Conservation (phyloP, 202 grass and related monocot genomes). For the Schoenoplectus triqueter region DNA sequence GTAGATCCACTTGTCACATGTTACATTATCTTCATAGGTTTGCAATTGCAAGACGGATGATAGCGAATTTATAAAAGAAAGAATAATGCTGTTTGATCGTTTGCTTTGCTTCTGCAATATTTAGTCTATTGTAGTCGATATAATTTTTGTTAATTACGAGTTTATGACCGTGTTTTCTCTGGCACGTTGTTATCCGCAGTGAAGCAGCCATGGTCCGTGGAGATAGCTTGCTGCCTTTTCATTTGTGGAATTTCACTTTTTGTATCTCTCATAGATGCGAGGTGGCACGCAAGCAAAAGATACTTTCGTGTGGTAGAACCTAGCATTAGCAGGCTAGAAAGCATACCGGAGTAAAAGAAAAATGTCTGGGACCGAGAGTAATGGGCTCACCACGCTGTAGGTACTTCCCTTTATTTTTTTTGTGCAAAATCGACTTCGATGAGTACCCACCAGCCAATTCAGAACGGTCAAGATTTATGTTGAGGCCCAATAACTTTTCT, state of each 20-base stretch:
- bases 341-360: too few relatives aligned
- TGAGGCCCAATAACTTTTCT: too few relatives aligned
- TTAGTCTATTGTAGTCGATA: not conserved
- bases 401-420: conserved; percentile 25
- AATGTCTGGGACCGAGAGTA: conserved; percentile 60
- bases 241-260: too few relatives aligned
- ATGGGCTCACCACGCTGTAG: conserved; percentile 76
- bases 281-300: not conserved
- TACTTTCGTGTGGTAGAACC: not conserved
- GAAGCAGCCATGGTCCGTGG: not conserved
- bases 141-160: not conserved
- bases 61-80: conserved; percentile 19
- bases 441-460: too few relatives aligned
- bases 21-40: conserved; percentile 30
- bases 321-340: not conserved
- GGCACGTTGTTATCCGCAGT: not conserved
- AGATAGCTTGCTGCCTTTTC: too few relatives aligned
- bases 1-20: conserved; percentile 10
- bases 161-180: not conserved
- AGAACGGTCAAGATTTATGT: too few relatives aligned
- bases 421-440: too few relatives aligned
- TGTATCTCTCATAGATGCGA: not conserved
- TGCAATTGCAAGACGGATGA: conserved; percentile 14
- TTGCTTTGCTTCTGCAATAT: conserved; percentile 28
- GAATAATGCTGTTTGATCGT: not conserved